Evolutionary conservation across 192 early-diverging fungal genomes (phyloP), one percentile per base, ranked within the genome.

Genomic region (Backusella liffmaniae): DNA sequence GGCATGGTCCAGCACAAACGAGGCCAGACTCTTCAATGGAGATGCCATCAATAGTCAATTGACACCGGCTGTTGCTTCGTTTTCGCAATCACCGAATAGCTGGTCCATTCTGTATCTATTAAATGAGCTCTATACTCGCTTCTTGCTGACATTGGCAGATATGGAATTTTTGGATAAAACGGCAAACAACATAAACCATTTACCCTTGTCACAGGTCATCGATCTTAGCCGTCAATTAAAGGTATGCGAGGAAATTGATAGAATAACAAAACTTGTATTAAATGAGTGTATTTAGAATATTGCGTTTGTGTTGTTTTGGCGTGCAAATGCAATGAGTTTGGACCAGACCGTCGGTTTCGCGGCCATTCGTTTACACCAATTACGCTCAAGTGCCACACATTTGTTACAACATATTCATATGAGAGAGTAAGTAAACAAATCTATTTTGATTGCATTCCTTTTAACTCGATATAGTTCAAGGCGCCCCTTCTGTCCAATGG

Each of bases 61-160:
- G 7, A 18, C 30, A 2, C 9, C 69, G 21, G 73, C 65, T 0
- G 39, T 46, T 0, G 36, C 41, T 18, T 32, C 65, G 5, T 42
- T 78, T 15, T 62, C 70, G 10, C 21, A 62, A 13, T 80, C 83
- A 69, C 56, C 80, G 10, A 77, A 77, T 7, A 80, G 89, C 35
- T 94, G 91, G 92, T 77, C 76, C 10, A 69, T 91, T 16, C 73
- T 96, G 23, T 85, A 89, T 16, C 82, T 97, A 9, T 74, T 96
- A 18, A 89, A 90, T 59, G 95, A 97, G 74, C 75, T 93, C 5
- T 89, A 93, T 66, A 89, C 87, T 78, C 86, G 90, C 34, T 82
- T 92, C 78, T 76, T 98, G 12, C 80, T 92, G 67, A 95, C 92
- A 0, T 88, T 94, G 51, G 92, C 93, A 13, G 97, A 98, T 80